phyloP scores from a whole-genome alignment of 257 asterid genomes.

The Lycium barbarum region DNA sequence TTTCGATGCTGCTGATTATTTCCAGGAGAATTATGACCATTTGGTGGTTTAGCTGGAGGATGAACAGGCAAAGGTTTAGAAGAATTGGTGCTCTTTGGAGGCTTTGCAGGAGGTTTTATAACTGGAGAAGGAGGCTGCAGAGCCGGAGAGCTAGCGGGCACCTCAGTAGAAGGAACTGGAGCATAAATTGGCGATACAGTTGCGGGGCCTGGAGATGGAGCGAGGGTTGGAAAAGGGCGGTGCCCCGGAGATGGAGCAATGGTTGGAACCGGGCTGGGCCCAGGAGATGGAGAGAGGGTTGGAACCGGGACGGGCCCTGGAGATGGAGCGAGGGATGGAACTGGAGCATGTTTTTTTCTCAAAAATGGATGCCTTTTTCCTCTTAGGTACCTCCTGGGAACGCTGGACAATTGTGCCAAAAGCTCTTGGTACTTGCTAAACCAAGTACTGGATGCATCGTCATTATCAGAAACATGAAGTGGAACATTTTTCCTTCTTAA shows the following conservation, averaged over 20 bases:
- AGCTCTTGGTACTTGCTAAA: slow-evolving; percentile 40
- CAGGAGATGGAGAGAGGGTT: slow-evolving; percentile 6
- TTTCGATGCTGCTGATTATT: slow-evolving; percentile 26
- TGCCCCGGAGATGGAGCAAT: slow-evolving; percentile 25
- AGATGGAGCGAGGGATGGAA: background rate
- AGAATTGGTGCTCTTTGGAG: slow-evolving; percentile 33
- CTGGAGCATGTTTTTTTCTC: slow-evolving; percentile 12
- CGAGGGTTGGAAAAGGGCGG: background rate
- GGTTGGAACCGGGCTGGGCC: background rate
- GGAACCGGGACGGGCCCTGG: slow-evolving; percentile 1
- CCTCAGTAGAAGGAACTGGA: slow-evolving; percentile 34
- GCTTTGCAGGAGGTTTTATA: slow-evolving; percentile 34
- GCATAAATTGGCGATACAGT: slow-evolving; percentile 34
- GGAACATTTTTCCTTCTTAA: slow-evolving; percentile 41
- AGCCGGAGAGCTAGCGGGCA: slow-evolving; percentile 37
- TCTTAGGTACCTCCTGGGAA: slow-evolving; percentile 76
- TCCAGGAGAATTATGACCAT: slow-evolving; percentile 34
- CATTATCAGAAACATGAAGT: slow-evolving; percentile 23
- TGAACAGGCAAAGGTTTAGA: background rate
- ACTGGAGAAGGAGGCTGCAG: slow-evolving; percentile 40
- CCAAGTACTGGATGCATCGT: slow-evolving; percentile 22
- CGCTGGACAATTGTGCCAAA: slow-evolving; percentile 41
- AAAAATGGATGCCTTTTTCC: slow-evolving; percentile 14
- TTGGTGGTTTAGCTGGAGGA: slow-evolving; percentile 36
- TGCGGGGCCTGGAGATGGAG: slow-evolving; percentile 41